Evolutionary conservation across 2,329 filamentous ascomycete species (phyloP).

Genomic region (Epichloe typhina): DNA sequence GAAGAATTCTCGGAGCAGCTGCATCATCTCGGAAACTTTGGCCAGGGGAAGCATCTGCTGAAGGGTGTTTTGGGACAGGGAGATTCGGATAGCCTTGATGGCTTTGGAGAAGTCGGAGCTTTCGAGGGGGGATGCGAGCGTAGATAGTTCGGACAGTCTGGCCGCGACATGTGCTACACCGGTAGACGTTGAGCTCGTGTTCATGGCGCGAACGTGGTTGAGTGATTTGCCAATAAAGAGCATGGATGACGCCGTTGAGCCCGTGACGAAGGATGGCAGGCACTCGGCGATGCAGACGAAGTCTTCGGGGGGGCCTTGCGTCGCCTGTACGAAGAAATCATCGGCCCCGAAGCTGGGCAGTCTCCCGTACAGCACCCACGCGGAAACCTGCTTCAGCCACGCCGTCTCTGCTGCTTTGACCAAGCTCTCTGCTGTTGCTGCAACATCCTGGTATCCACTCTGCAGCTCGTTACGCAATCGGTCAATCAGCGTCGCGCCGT

Average conservation of each 20-base stretch:
- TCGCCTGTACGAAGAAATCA: constrained; percentile 73
- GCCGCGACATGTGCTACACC: constrained; percentile 50
- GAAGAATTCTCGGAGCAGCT: constrained; percentile 73
- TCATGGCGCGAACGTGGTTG: constrained; percentile 60
- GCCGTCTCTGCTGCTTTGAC: constrained; percentile 71
- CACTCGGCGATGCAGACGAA: constrained; percentile 47
- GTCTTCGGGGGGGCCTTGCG: constrained; percentile 31
- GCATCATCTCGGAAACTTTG: constrained; percentile 64
- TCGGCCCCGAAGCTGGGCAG: constrained; percentile 61
- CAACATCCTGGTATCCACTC: constrained; percentile 81
- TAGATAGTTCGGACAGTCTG: constrained; percentile 57
- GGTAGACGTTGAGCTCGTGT: constrained; percentile 28
- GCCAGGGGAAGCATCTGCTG: constrained; percentile 63
- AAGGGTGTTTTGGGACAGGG: constrained; percentile 70
- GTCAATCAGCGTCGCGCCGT: constrained; percentile 65
- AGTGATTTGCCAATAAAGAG: constrained; percentile 83
- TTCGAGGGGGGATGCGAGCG: constrained; percentile 61
- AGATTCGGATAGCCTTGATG: constrained; percentile 64
- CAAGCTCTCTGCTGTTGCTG: constrained; percentile 59
- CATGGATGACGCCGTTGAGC: constrained; percentile 65
- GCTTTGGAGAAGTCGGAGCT: constrained; percentile 55
- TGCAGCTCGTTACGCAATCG: constrained; percentile 61
- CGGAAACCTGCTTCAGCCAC: constrained; percentile 82
- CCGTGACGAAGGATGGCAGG: constrained; percentile 67
- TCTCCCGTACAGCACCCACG: constrained; percentile 82